Conservation (phyloP, 192 early-diverging fungal species). For the Haplosporangium gracile region DNA sequence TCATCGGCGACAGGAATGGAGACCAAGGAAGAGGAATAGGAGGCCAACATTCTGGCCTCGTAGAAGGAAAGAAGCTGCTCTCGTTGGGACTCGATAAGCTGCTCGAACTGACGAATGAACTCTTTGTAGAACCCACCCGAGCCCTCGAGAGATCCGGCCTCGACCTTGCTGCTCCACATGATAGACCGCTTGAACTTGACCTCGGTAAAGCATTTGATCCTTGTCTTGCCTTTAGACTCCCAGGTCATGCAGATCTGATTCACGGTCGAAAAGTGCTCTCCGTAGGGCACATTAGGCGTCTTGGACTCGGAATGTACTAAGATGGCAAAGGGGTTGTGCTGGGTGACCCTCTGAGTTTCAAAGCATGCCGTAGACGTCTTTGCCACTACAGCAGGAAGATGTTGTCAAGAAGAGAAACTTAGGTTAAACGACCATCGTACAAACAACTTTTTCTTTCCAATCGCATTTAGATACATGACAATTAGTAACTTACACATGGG, state of each 20-base stretch:
- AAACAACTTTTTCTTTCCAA: background rate
- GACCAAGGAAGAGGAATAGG: too few relatives aligned
- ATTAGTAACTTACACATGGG: slow-evolving; percentile 24
- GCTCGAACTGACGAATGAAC: slow-evolving; percentile 20
- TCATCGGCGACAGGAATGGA: too few relatives aligned
- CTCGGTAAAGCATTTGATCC: slow-evolving; percentile 37
- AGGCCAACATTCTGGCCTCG: background rate
- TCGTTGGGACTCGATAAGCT: slow-evolving; percentile 7
- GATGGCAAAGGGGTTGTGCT: slow-evolving; percentile 16
- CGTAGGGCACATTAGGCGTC: slow-evolving; percentile 31
- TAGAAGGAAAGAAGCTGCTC: background rate
- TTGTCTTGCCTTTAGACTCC: slow-evolving; percentile 25
- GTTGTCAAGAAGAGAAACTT: background rate
- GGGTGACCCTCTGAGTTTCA: slow-evolving; percentile 23
- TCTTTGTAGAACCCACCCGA: slow-evolving; percentile 30
- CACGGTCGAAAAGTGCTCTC: slow-evolving; percentile 37
- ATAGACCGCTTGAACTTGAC: slow-evolving; percentile 36
- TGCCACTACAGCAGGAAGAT: slow-evolving; percentile 4
- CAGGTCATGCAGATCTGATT: slow-evolving; percentile 47
- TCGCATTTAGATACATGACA: too few relatives aligned
- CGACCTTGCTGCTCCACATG: slow-evolving; percentile 31
- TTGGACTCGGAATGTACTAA: slow-evolving; percentile 23
- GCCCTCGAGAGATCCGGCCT: slow-evolving; percentile 21
- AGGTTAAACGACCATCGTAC: background rate
- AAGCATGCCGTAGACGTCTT: slow-evolving; percentile 39